phyloP scores from a whole-genome alignment of 768 basidiomycete genomes.

The Hirschioporus abietinus region DNA sequence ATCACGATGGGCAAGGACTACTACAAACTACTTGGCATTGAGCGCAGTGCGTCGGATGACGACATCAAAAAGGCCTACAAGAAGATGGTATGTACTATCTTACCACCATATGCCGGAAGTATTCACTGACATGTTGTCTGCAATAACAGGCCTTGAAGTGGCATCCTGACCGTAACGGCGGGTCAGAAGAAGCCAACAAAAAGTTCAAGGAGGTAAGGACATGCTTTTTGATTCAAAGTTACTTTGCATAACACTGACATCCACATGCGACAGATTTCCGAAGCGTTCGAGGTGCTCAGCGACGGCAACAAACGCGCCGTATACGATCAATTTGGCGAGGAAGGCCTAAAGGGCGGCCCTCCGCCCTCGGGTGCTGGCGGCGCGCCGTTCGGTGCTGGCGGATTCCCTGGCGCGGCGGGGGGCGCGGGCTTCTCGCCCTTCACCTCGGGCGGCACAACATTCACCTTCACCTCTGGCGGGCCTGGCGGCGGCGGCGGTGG shows the following conservation, averaged over 20 bases:
- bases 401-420: constrained; percentile 34
- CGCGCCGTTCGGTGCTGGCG: constrained; percentile 22
- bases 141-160: constrained; percentile 71
- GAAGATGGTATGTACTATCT: constrained; percentile 61
- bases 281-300: constrained; percentile 93
- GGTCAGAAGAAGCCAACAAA: constrained; percentile 77
- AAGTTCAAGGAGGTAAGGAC: constrained; percentile 84
- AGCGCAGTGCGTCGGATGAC: constrained; percentile 62
- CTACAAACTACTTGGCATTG: constrained; percentile 77
- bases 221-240: not conserved
- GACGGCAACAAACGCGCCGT: constrained; percentile 80
- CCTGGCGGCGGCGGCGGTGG: constrained; percentile 39
- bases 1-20: constrained; percentile 76
- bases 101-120: not conserved
- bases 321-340: constrained; percentile 94
- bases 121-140: constrained; percentile 7
- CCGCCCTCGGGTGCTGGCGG: constrained; percentile 46
- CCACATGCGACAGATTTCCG: constrained; percentile 64
- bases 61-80: constrained; percentile 94
- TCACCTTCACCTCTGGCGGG: constrained; percentile 48
- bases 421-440: constrained; percentile 38
- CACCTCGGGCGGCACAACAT: constrained; percentile 47
- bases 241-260: constrained; percentile 1
- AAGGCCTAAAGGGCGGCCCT: constrained; percentile 78
- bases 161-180: constrained; percentile 90